Conservation (phyloP, 306 rosid species). For the apple (Malus domestica) region DNA sequence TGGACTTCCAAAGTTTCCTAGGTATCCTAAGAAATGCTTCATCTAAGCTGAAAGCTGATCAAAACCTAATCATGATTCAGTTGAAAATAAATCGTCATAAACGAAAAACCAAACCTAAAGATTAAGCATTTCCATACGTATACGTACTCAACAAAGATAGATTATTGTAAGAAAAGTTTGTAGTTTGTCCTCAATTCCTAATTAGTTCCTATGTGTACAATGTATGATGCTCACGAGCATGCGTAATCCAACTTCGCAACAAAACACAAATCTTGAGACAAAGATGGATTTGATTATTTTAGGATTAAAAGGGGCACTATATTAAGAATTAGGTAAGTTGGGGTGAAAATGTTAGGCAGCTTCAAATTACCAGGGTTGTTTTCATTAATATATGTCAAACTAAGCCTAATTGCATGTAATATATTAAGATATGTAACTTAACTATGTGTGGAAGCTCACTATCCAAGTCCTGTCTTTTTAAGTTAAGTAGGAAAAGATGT, state of each 20-base stretch:
- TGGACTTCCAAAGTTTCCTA: too few species aligned
- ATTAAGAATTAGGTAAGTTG: slow-evolving; percentile 27
- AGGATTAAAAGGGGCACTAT: neutral
- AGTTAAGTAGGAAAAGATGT: slow-evolving; percentile 14
- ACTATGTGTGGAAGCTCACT: slow-evolving; percentile 33
- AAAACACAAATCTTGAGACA: neutral
- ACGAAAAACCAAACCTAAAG: neutral
- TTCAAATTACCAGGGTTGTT: neutral
- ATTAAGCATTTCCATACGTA: neutral
- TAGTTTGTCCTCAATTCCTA: neutral
- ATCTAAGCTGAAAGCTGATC: neutral
- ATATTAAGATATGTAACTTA: slow-evolving; percentile 1
- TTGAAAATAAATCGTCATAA: neutral
- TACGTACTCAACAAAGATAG: neutral
- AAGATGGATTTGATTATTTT: slow-evolving; percentile 2
- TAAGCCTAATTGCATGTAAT: slow-evolving; percentile 18
- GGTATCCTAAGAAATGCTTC: too few species aligned
- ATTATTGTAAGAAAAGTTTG: neutral
- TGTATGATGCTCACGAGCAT: neutral
- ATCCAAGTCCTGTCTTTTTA: slow-evolving; percentile 2
- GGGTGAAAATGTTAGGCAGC: slow-evolving; percentile 28
- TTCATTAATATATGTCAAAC: slow-evolving; percentile 2
- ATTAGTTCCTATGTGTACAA: neutral
- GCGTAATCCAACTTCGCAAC: neutral
- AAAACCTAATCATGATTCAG: neutral